phyloP scores from a whole-genome alignment of 1,284 basidiomycete species.

The Coniophora puteana region DNA sequence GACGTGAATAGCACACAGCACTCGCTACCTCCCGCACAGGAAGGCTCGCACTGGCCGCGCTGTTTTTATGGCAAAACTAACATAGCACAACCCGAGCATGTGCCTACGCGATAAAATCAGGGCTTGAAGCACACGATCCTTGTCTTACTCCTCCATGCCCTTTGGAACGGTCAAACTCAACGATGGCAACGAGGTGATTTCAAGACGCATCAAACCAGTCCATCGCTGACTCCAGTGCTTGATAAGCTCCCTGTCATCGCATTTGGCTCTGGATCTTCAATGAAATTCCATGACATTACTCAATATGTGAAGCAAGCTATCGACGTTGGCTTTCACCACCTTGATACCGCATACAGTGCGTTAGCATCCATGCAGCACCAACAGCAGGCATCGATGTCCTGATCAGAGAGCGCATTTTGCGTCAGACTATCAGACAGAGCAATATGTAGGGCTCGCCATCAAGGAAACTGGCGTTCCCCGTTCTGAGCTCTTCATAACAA shows the following conservation, averaged over 20 bases:
- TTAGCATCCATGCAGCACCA: constrained; percentile 1
- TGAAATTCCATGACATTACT: constrained; percentile 37
- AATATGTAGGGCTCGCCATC: constrained; percentile 48
- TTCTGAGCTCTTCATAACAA: constrained; percentile 52
- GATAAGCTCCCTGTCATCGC: constrained; percentile 52
- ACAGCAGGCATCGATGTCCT: not conserved
- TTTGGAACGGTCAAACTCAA: constrained; percentile 45
- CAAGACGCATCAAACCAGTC: too few relatives aligned
- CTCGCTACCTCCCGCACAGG: too few relatives aligned
- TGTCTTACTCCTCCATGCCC: constrained; percentile 36
- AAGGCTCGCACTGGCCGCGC: too few relatives aligned
- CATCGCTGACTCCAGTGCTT: not conserved
- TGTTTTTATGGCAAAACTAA: too few relatives aligned
- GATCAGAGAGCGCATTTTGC: not conserved
- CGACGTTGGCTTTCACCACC: constrained; percentile 42
- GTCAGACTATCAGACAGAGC: constrained; percentile 50
- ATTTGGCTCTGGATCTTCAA: constrained; percentile 49
- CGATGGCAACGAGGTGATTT: constrained; percentile 41
- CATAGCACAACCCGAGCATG: too few relatives aligned
- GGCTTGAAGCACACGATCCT: too few relatives aligned
- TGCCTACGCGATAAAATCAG: too few relatives aligned
- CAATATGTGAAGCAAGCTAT: constrained; percentile 38
- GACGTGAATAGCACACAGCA: too few relatives aligned
- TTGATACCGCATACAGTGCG: constrained; percentile 46
- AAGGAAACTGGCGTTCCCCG: constrained; percentile 44